Evolutionary conservation across 2,329 filamentous ascomycete genomes (phyloP), one percentile per base, ranked within the genome.

Genomic region (Dryadomyces quercus-mongolicae): DNA sequence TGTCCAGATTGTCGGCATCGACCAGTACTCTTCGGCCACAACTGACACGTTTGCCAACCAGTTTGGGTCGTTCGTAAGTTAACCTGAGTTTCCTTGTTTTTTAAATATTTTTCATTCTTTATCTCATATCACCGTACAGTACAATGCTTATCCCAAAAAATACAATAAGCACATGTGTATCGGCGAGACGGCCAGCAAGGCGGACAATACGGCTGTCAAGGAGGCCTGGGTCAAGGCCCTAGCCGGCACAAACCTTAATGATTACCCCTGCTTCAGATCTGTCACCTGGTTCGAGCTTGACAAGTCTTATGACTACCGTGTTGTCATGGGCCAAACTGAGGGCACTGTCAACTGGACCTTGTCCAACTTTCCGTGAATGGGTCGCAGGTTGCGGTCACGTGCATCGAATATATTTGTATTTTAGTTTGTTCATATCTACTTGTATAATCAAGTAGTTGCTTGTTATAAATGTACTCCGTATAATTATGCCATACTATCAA

Each of bases 271-370:
- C 40, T 20, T 51, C n/a, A 43, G 31, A 13, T 51, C 49, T 8
- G 49, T 51, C 2, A 51, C 49, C 12, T 51, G 49, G 49, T 51
- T 51, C 44, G 49, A 51, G 16, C 40, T 44, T 7, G 40, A 25
- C 49, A 51, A 51, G n/a, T 51, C 49, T 20, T 51, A 20, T 16
- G 49, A 51, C 15, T 51, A 44, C 15, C 49, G 49, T 6, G 22
- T 44, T 15, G 22, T 51, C 38, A 44, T 51, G 49, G 49, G 49
- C 7, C 49, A 51, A 16, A 51, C 21, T 18, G 18, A 38, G 21
- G 49, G 49, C 6, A 51, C 49, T 2, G 38, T 51, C 18, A 51
- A 51, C 4, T 51, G 49, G 40, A 51, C 49, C 15, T 20, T 51
- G 49, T 51, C 49, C 16, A 51, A 51, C 40, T 51, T 51, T 16